Evolutionary conservation across 371 early-diverging fungal genomes (phyloP).

Genomic region (Funneliformis caledonium): DNA sequence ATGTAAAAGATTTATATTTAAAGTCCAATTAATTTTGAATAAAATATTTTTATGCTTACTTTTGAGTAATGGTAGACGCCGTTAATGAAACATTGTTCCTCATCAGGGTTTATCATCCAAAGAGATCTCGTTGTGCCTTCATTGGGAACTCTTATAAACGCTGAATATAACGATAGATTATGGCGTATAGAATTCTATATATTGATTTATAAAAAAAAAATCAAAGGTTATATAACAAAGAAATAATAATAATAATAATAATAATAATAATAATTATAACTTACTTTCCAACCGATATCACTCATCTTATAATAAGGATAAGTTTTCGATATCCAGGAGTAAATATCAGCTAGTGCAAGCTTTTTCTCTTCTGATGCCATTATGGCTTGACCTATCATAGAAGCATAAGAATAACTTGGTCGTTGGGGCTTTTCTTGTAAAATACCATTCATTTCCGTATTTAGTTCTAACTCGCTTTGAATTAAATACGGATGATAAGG

Average conservation of each 20-base stretch:
- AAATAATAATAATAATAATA: neutral
- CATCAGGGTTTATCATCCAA: constrained; percentile 22
- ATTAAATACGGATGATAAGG: neutral
- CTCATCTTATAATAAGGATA: constrained; percentile 76
- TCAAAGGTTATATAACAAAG: neutral
- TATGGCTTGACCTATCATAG: constrained; percentile 88
- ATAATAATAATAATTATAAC: neutral
- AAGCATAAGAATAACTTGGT: constrained; percentile 85
- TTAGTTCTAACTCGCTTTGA: neutral
- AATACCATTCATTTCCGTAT: neutral
- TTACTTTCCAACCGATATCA: constrained; percentile 80
- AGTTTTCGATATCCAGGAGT: constrained; percentile 76
- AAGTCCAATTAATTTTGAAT: neutral
- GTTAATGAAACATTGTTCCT: constrained; percentile 7
- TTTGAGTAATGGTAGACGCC: constrained; percentile 6
- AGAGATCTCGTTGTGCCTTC: neutral
- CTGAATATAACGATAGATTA: neutral
- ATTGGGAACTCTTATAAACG: constrained; percentile 13
- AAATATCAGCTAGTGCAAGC: constrained; percentile 84
- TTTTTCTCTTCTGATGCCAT: constrained; percentile 68
- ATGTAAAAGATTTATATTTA: neutral
- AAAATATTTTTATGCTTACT: neutral
- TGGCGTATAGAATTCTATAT: constrained; percentile 13
- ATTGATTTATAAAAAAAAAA: neutral
- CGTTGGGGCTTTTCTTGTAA: neutral